Evolutionary conservation across 2,329 filamentous ascomycete species (phyloP).

Genomic region (Pseudogymnoascus sp.): DNA sequence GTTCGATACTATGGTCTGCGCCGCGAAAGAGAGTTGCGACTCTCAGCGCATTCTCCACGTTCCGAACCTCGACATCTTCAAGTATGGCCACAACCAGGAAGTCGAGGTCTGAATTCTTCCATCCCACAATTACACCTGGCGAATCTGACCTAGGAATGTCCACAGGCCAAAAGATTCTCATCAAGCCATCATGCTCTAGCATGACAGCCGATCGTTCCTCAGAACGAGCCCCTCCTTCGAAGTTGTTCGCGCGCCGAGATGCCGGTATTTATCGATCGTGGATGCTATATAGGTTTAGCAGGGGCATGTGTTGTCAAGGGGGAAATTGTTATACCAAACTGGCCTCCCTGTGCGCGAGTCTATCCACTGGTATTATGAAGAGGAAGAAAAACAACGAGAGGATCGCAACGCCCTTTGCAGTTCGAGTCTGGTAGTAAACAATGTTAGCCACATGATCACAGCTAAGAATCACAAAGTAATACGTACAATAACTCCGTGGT

Average conservation of each 20-base stretch:
- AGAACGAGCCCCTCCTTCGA: slow-evolving; percentile 90
- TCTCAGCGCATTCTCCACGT: slow-evolving; percentile 81
- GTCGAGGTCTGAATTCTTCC: slow-evolving; percentile 87
- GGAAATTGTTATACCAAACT: slow-evolving; percentile 55
- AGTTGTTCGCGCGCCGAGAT: slow-evolving; percentile 95
- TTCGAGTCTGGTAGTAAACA: slow-evolving; percentile 57
- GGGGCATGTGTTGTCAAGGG: slow-evolving; percentile 21
- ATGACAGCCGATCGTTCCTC: slow-evolving; percentile 45
- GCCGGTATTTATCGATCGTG: slow-evolving; percentile 66
- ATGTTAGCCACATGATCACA: slow-evolving; percentile 12
- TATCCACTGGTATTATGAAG: slow-evolving; percentile 75
- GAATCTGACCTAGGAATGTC: slow-evolving; percentile 66
- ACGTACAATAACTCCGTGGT: slow-evolving; percentile 92
- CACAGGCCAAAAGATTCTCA: slow-evolving; percentile 98
- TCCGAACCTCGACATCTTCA: slow-evolving; percentile 73
- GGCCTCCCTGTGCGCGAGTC: slow-evolving; percentile 73
- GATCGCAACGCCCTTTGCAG: slow-evolving; percentile 74
- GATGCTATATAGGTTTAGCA: slow-evolving; percentile 54
- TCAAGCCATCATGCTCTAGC: slow-evolving; percentile 75
- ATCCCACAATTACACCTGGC: slow-evolving; percentile 85
- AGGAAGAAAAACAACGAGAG: slow-evolving; percentile 80
- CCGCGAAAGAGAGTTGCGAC: slow-evolving; percentile 76
- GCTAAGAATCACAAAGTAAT: background rate
- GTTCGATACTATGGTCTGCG: slow-evolving; percentile 68
- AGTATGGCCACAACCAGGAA: slow-evolving; percentile 84